A percentile compares a stretch with the other conserved stretches of the same genome.
Evolutionary conservation across 2,329 filamentous ascomycete species (phyloP).

Genomic region (Nannizziopsis arthrosporioides): DNA sequence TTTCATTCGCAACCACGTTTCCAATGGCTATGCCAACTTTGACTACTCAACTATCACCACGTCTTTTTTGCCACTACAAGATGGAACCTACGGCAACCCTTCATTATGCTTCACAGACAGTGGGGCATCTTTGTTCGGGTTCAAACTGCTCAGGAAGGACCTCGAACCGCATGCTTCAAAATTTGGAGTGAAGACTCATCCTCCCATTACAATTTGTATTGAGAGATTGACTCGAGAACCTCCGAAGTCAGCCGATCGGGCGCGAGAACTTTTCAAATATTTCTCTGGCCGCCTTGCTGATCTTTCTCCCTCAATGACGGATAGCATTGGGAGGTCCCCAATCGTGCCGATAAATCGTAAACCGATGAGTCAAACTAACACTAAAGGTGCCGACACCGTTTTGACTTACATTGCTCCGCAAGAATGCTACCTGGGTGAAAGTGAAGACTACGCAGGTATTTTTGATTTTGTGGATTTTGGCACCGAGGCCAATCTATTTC

Average conservation of each 20-base stretch:
- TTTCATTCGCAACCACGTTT: slow-evolving; percentile 67
- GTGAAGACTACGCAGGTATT: slow-evolving; percentile 67
- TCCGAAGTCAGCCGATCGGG: slow-evolving; percentile 54
- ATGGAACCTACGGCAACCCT: slow-evolving; percentile 56
- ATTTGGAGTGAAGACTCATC: slow-evolving; percentile 76
- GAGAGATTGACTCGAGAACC: slow-evolving; percentile 60
- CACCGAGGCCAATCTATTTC: slow-evolving; percentile 70
- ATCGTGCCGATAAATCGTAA: slow-evolving; percentile 57
- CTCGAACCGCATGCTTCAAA: slow-evolving; percentile 71
- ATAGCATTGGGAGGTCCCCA: slow-evolving; percentile 49
- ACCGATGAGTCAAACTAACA: slow-evolving; percentile 21
- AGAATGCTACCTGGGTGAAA: slow-evolving; percentile 66
- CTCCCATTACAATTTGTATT: slow-evolving; percentile 65
- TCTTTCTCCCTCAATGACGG: slow-evolving; percentile 50
- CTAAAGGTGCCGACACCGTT: slow-evolving; percentile 30
- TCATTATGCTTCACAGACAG: slow-evolving; percentile 73
- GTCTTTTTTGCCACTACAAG: slow-evolving; percentile 62
- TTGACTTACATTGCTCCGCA: slow-evolving; percentile 54
- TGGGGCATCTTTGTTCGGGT: slow-evolving; percentile 64
- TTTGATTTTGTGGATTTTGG: slow-evolving; percentile 98
- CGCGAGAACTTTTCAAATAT: slow-evolving; percentile 66
- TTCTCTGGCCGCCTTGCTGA: slow-evolving; percentile 68
- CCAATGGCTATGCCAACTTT: slow-evolving; percentile 60
- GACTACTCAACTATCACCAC: slow-evolving; percentile 45
- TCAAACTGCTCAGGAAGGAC: slow-evolving; percentile 62